These are phyloP conservation scores for Ustilago crameri DNA, from an alignment of 1,284 basidiomycete species.

Conservation along the genomic window DNA sequence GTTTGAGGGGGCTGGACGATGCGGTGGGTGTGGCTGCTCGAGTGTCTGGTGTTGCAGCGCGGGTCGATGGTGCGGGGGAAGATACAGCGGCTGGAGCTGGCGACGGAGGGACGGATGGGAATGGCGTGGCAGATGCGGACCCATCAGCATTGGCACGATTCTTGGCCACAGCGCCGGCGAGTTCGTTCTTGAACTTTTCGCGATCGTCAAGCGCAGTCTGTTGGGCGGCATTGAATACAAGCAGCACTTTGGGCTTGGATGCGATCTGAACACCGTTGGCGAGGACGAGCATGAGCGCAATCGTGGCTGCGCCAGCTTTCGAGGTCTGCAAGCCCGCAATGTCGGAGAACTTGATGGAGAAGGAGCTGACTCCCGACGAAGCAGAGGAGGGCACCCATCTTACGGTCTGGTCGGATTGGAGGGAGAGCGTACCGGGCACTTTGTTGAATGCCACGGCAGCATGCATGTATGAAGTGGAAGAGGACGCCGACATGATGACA, in stretches of 20 bases:
- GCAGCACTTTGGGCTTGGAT: slow-evolving; percentile 42
- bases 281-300: slow-evolving; percentile 56
- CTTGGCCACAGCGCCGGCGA: slow-evolving; percentile 47
- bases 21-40: slow-evolving; percentile 9
- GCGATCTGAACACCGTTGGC: slow-evolving; percentile 42
- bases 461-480: slow-evolving; percentile 42
- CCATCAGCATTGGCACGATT: slow-evolving; percentile 25
- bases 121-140: background rate
- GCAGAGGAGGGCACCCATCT: slow-evolving; percentile 51
- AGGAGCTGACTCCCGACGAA: slow-evolving; percentile 34
- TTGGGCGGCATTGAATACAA: slow-evolving; percentile 54
- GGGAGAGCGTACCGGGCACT: slow-evolving; percentile 51
- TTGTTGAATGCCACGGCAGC: slow-evolving; percentile 54
- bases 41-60: slow-evolving; percentile 24
- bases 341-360: slow-evolving; percentile 37
- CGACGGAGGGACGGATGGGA: slow-evolving; percentile 3
- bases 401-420: slow-evolving; percentile 31
- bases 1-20: slow-evolving; percentile 3
- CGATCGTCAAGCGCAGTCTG: slow-evolving; percentile 48
- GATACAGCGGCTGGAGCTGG: slow-evolving; percentile 18
- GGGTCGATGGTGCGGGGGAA: slow-evolving; percentile 10
- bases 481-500: slow-evolving; percentile 31
- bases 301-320: slow-evolving; percentile 54
- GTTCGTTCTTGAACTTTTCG: slow-evolving; percentile 55
- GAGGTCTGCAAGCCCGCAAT: slow-evolving; percentile 55